Percentiles rank a stretch among this genome's conserved stretches.
Conservation (phyloP, 2,329 filamentous ascomycete genomes). For the Daldinia sp. region DNA sequence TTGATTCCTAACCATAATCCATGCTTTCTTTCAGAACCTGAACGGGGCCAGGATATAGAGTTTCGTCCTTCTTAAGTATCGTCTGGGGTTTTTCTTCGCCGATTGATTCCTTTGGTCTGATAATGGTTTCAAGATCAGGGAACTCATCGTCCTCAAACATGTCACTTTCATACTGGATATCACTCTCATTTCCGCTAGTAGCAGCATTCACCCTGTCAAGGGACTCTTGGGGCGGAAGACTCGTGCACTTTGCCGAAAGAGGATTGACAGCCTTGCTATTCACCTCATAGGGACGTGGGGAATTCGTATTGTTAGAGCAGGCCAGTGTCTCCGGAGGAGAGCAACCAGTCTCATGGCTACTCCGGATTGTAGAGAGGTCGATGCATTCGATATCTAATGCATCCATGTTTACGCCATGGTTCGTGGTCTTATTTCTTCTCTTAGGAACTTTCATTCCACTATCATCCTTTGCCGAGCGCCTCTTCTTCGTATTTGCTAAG, state of each 20-base stretch:
- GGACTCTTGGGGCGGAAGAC: neutral
- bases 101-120: constrained; percentile 14
- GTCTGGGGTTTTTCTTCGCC: constrained; percentile 20
- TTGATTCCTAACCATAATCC: constrained; percentile 47
- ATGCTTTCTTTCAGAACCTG: constrained; percentile 48
- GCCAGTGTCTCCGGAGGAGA: neutral
- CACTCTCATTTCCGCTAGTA: neutral
- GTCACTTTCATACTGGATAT: constrained; percentile 29
- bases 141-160: constrained; percentile 42
- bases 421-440: constrained; percentile 22
- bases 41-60: constrained; percentile 48
- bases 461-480: constrained; percentile 7
- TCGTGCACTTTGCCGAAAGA: constrained; percentile 12
- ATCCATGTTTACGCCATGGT: constrained; percentile 6
- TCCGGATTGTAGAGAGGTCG: constrained; percentile 42
- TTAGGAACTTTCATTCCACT: neutral
- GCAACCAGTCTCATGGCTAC: constrained; percentile 21
- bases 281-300: constrained; percentile 4
- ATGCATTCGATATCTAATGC: constrained; percentile 46
- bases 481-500: constrained; percentile 28
- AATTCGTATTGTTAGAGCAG: neutral
- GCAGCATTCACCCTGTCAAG: neutral
- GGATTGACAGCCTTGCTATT: constrained; percentile 14
- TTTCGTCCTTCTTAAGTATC: constrained; percentile 40
- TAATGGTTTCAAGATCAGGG: constrained; percentile 44